These are phyloP conservation scores for Sporormia fimetaria DNA, from an alignment of 495 filamentous ascomycete species.

Conservation along the genomic window DNA sequence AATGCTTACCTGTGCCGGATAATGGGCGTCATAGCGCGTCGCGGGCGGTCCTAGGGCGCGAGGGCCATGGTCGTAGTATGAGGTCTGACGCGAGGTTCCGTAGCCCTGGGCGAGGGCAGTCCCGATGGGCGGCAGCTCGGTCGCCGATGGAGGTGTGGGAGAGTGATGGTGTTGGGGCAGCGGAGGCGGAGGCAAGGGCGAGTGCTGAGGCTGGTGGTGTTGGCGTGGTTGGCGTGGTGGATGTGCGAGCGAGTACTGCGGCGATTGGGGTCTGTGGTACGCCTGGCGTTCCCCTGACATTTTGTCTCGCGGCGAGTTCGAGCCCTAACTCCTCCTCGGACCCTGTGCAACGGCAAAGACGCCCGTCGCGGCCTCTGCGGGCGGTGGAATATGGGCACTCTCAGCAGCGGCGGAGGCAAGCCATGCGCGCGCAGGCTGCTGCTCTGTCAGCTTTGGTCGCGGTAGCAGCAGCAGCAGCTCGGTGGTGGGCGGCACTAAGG, in stretches of 20 bases:
- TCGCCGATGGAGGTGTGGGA: slow-evolving; percentile 27
- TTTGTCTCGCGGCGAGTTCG: slow-evolving; percentile 27
- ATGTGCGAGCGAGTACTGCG: too few relatives aligned
- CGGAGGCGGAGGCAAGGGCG: slow-evolving; percentile 18
- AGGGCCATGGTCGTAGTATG: slow-evolving; percentile 38
- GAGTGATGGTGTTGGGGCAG: slow-evolving; percentile 10
- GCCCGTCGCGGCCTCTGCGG: too few relatives aligned
- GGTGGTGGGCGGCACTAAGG: too few relatives aligned
- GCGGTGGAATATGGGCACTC: too few relatives aligned
- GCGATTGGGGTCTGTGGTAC: slow-evolving; percentile 25
- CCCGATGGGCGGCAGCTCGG: slow-evolving; percentile 29
- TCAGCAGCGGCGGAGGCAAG: too few relatives aligned
- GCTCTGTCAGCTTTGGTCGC: too few relatives aligned
- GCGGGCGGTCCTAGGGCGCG: slow-evolving; percentile 24
- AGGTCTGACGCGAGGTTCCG: slow-evolving; percentile 29
- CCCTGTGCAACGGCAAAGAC: too few relatives aligned
- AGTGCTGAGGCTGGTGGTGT: too few relatives aligned
- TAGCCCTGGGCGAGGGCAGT: slow-evolving; percentile 25
- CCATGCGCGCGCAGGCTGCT: too few relatives aligned
- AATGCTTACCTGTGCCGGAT: slow-evolving; percentile 31
- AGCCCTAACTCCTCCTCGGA: too few relatives aligned
- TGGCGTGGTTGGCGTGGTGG: slow-evolving; percentile 11
- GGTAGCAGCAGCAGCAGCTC: too few relatives aligned
- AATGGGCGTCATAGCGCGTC: slow-evolving; percentile 29
- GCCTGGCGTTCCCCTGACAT: slow-evolving; percentile 25